Percentiles rank a stretch among this genome's conserved stretches.
These are phyloP conservation scores for Tricholoma matsutake DNA, from an alignment of 768 basidiomycete genomes.

Conservation along the genomic window DNA sequence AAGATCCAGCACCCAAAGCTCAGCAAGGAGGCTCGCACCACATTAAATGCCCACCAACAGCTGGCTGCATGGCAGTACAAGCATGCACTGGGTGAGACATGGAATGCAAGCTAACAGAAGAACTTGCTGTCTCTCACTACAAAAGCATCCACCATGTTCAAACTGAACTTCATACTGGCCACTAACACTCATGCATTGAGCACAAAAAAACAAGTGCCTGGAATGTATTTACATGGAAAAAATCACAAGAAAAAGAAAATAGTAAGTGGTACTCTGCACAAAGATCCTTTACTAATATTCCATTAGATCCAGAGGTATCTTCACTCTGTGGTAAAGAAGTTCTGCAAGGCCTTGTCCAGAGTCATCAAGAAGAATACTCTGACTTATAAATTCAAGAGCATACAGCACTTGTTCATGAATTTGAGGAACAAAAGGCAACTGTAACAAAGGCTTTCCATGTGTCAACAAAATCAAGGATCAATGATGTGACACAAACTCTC, in stretches of 20 bases:
- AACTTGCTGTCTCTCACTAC: not conserved
- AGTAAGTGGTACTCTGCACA: not conserved
- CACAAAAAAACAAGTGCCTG: constrained; percentile 1
- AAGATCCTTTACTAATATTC: not conserved
- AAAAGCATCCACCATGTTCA: constrained; percentile 9
- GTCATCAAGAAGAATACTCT: not conserved
- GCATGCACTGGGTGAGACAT: not conserved
- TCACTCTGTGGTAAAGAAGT: not conserved
- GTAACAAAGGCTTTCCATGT: not conserved
- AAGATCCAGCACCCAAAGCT: not conserved
- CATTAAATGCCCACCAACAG: not conserved
- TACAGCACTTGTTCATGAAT: not conserved
- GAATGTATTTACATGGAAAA: not conserved
- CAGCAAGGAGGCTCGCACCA: not conserved
- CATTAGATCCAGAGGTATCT: not conserved
- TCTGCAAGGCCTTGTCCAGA: not conserved
- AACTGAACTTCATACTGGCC: constrained; percentile 1
- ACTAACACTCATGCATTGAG: not conserved
- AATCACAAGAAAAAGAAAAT: not conserved
- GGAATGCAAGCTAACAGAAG: not conserved
- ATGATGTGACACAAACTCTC: not conserved
- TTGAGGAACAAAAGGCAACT: not conserved
- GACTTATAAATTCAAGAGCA: not conserved
- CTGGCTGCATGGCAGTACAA: not conserved
- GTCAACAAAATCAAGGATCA: not conserved